These are phyloP conservation scores for Pseudoscleropodium purum DNA, from an alignment of 225 moss, liverwort and hornwort genomes.

Conservation along the genomic window DNA sequence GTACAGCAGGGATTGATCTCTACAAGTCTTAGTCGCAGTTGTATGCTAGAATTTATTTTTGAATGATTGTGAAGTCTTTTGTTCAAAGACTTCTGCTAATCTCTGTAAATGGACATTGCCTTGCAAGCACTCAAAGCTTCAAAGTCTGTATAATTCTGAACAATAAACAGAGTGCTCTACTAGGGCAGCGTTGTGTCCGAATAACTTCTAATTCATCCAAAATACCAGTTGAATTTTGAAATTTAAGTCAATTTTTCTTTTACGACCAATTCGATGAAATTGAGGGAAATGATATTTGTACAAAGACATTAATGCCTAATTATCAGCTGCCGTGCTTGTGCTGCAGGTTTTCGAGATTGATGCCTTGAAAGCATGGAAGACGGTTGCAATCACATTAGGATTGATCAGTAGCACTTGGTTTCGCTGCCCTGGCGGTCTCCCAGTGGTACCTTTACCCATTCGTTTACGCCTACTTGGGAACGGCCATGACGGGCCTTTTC, in stretches of 20 bases:
- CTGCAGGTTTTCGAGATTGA: slow-evolving; percentile 63
- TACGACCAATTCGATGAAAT: background rate
- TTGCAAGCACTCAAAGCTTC: background rate
- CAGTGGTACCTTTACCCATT: slow-evolving; percentile 68
- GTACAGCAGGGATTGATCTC: background rate
- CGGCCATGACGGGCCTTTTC: slow-evolving; percentile 72
- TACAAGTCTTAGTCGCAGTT: background rate
- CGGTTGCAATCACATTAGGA: slow-evolving; percentile 47
- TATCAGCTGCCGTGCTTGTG: background rate
- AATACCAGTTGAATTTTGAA: background rate
- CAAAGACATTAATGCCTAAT: too few relatives aligned
- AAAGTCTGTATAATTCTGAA: background rate
- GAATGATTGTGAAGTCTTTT: background rate
- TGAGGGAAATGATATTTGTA: background rate
- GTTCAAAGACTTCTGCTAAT: background rate
- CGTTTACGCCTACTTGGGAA: slow-evolving; percentile 72
- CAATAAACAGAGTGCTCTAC: background rate
- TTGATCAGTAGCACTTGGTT: slow-evolving; percentile 60
- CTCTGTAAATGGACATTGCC: background rate
- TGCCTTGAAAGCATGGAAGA: slow-evolving; percentile 61
- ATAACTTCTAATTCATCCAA: background rate
- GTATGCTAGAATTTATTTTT: background rate
- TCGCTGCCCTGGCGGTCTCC: slow-evolving; percentile 52
- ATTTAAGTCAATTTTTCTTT: too few relatives aligned
- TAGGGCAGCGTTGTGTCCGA: background rate